Evolutionary conservation across 176 grass and related monocot genomes (phyloP), one percentile per base, ranked within the genome.

Genomic region (Zizania latifolia): DNA sequence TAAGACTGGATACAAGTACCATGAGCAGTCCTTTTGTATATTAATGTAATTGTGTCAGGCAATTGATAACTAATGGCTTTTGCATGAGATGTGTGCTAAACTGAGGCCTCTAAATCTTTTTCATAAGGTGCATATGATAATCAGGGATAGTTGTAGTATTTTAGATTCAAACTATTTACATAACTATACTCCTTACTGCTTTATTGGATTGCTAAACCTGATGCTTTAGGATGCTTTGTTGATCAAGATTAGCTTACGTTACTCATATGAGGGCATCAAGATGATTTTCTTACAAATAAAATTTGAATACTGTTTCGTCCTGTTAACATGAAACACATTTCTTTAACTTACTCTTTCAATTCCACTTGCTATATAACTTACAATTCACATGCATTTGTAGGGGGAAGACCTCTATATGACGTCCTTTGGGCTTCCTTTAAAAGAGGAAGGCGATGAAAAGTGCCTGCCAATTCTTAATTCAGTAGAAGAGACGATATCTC

Each of bases 351-450:
- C 46, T 19, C 29, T 54, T 26, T 53, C 53, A 13, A 14, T 66
- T 87, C 12, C 39, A 66, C 16, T 66, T 87, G 40, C 73, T 35
- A 61, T 39, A 43, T 17, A 28, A 77, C 10, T 45, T 77, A 28
- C 77, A 26, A 9, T 71, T 44, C n/a, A 67, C 26, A 39, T 83
- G 35, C 82, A 9, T 71, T 75, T 87, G 74, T 87, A 98, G 94
- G 94, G 94, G 75, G 91, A 94, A 26, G 91, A 98, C 71, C 81
- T 98, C 71, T 98, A 92, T 70, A 89, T 83, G 34, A 87, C 94
- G 94, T 83, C 94, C 75, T 94, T 92, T 88, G 94, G 91, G 16
- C 73, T 98, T 33, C 89, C 91, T 81, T 91, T 98, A 81, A 98
- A 87, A 90, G 85, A 85, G 61, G 91, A 92, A 76, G 82, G 80